Evolutionary conservation across 2,329 filamentous ascomycete genomes (phyloP), one percentile per base, ranked within the genome.

Genomic region (Stagonosporopsis cucurbitacearum): DNA sequence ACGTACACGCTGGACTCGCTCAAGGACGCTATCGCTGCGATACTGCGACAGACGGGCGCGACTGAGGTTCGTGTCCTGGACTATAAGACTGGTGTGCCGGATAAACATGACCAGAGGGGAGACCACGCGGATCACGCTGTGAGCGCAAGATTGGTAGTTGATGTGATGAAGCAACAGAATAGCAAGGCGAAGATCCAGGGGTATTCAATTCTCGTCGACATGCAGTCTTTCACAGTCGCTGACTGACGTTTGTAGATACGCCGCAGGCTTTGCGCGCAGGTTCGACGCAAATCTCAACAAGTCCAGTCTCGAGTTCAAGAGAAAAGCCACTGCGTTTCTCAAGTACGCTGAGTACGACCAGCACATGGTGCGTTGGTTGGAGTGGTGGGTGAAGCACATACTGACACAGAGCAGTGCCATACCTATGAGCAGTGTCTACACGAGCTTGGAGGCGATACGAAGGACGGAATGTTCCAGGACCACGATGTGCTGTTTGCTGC

Each of bases 111-210:
- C 4, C 54, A 45, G 41, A 39, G 41, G n/a, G 56, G 49, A 28
- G 68, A 72, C 28, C 68, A 73, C 49, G 51, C 64, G 4, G 70
- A 71, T 35, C 70, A 68, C 19, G 50, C 62, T 9, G 54, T 66
- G 7, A 66, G 68, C 36, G 70, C 69, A 1, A 61, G 64, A 35
- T 42, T 73, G 6, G 69, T 70, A 6, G 53, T 60, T n/a, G 65
- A 70, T 13, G 63, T 64, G 2, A 37, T 70, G 32, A 55, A 62
- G 25, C 30, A 44, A 13, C 39, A 62, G 32, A 54, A 60, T 5
- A 58, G 66, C 12, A 30, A 32, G 1, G 63, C 41, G 0, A 60
- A 54, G 13, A 26, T 68, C 13, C 56, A 41, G 6, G 56, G 60
- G 66, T 67, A 22, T 8, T 8, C 8, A 5, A 6, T n/a, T 15